Evolutionary conservation across 169 alveolate species (phyloP).

Genomic region (Plasmodium knowlesi): DNA sequence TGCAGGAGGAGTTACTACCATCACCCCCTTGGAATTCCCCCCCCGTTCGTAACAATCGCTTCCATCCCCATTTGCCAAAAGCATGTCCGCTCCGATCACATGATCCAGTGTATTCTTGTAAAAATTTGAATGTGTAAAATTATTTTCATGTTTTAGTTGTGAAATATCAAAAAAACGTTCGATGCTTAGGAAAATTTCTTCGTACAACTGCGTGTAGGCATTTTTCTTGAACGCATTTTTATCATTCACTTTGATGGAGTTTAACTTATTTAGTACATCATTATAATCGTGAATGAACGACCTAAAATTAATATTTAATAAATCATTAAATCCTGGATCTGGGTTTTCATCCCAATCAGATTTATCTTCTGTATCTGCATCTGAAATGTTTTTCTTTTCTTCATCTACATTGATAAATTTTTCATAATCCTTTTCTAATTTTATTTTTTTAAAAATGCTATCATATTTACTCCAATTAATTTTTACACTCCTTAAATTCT

Average conservation of each 20-base stretch:
- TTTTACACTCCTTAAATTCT: constrained; percentile 66
- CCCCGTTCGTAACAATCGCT: neutral
- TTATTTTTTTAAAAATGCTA: constrained; percentile 50
- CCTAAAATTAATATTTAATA: constrained; percentile 31
- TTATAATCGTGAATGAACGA: constrained; percentile 27
- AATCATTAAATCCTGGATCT: constrained; percentile 1
- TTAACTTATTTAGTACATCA: constrained; percentile 32
- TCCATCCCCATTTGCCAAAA: neutral
- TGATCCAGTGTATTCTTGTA: constrained; percentile 26
- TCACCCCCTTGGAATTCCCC: neutral
- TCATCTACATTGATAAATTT: constrained; percentile 5
- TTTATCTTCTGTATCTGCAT: constrained; percentile 29
- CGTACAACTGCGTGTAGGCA: constrained; percentile 35
- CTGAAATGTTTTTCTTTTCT: neutral
- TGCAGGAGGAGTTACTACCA: neutral
- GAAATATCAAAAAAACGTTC: constrained; percentile 57
- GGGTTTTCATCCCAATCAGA: neutral
- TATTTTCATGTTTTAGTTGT: constrained; percentile 28
- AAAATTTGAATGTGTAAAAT: constrained; percentile 64
- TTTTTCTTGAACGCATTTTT: constrained; percentile 27
- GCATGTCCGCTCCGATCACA: neutral
- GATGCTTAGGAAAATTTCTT: constrained; percentile 27
- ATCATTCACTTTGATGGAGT: constrained; percentile 36
- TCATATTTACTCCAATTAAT: constrained; percentile 71
- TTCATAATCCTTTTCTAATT: constrained; percentile 57